Conservation (phyloP, 2,329 filamentous ascomycete species). For the Claviceps arundinis region DNA sequence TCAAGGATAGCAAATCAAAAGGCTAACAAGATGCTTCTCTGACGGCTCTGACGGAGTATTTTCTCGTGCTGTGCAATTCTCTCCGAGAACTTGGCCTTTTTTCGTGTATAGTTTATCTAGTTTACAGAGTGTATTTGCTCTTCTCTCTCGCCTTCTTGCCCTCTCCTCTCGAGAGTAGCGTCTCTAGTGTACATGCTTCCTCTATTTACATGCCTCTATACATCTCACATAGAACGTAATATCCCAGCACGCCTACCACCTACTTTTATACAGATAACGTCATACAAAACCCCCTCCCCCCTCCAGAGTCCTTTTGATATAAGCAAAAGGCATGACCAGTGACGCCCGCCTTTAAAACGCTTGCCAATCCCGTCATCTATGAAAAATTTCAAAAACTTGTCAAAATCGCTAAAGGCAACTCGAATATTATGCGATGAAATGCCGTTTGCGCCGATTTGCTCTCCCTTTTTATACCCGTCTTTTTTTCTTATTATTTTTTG, state of each 20-base stretch:
- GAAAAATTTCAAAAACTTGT: background rate
- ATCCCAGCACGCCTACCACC: background rate
- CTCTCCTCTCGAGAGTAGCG: background rate
- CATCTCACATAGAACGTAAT: background rate
- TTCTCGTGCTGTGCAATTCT: too few species aligned
- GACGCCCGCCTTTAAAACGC: conserved; percentile 5
- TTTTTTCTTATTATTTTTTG: background rate
- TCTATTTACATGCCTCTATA: background rate
- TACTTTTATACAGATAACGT: background rate
- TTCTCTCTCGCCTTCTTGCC: background rate
- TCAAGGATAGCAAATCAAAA: background rate
- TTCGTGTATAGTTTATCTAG: background rate
- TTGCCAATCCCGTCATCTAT: background rate
- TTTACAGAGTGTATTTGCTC: too few species aligned
- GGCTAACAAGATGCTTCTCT: background rate
- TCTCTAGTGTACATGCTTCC: background rate
- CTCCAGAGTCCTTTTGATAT: background rate
- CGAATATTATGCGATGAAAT: background rate
- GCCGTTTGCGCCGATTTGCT: background rate
- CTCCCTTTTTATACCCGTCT: background rate
- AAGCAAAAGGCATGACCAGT: background rate
- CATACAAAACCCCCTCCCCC: background rate
- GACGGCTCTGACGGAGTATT: too few species aligned
- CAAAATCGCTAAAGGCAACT: background rate
- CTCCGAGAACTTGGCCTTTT: background rate